Base-by-base conservation (phyloP, 305 asterid species). In the Lippia alba region DNA sequence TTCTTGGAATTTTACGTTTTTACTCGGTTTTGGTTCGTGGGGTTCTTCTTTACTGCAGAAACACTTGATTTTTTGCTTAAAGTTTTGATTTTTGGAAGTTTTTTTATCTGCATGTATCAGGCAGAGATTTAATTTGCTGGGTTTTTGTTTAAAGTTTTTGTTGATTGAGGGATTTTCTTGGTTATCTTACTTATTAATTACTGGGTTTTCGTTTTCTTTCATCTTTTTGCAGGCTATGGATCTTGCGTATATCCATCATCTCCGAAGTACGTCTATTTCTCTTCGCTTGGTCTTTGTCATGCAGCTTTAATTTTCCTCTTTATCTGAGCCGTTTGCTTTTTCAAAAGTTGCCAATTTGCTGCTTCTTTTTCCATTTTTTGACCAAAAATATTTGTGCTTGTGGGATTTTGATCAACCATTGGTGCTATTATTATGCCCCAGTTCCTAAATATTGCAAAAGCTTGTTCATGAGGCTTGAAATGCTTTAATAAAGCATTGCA, bases 241-340 rank as follows among this genome's bases (percentile, higher is more conserved):
- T 92, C 98, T 85, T 92, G 98, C 74, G 88, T 79, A 32, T 92
- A 92, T 40, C 95, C 97, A 73, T 80, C 97, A 33, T 83, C 89
- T 58, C 82, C 86, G 39, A 83, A 96, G 98, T 92, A 83, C 48
- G 56, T 10, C 61, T 4, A 5, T 14, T 41, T 19, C 73, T 8
- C 32, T 40, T 58, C 44, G 12, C 8, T 10, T 59, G 48, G 45
- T 17, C 51, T 9, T 12, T 1, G 6, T 6, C 36, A 40, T 8
- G 61, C 48, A 12, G 66, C 54, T 72, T 74, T 36, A 36, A 36
- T 1, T 55, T 12, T 48, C 10, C 44, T 3, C 20, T 30, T 53
- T 40, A 17, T 59, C 56, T 56, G 59, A 14, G 44, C 18, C 56
- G 46, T 11, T 36, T 75, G 56, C 72, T 76, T 67, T 72, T 61